Conservation (phyloP, 306 rosid genomes). For the peach (Prunus persica) region DNA sequence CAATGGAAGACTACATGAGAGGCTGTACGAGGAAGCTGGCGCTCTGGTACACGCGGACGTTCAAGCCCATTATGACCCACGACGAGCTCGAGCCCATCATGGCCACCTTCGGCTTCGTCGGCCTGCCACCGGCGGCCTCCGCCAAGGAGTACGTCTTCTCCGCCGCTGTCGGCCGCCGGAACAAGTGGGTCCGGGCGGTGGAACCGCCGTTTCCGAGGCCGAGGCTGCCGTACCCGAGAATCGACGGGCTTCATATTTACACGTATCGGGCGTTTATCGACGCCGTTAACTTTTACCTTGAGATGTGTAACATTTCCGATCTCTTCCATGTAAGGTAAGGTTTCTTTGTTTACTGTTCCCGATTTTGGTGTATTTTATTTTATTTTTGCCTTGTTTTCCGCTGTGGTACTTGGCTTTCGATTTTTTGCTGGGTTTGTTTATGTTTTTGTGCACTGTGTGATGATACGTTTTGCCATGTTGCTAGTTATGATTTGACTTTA, state of each 20-base stretch:
- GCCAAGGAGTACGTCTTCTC: slow-evolving; percentile 39
- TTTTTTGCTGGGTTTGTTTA: background rate
- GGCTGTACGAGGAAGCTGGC: slow-evolving; percentile 43
- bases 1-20: slow-evolving; percentile 39
- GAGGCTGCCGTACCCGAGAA: slow-evolving; percentile 46
- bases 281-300: slow-evolving; percentile 46
- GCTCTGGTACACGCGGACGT: slow-evolving; percentile 47
- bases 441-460: background rate
- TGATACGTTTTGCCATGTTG: background rate
- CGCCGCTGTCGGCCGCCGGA: slow-evolving; percentile 29
- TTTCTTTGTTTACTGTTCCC: background rate
- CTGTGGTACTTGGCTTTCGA: background rate
- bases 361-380: background rate
- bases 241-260: slow-evolving; percentile 54
- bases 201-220: slow-evolving; percentile 35
- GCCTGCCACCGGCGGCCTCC: slow-evolving; percentile 24
- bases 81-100: slow-evolving; percentile 58
- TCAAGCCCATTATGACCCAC: slow-evolving; percentile 59
- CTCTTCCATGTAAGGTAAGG: slow-evolving; percentile 51
- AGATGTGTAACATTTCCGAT: slow-evolving; percentile 47
- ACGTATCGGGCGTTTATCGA: slow-evolving; percentile 48
- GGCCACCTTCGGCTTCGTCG: slow-evolving; percentile 50
- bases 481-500: no score
- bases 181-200: background rate
- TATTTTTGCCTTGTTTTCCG: background rate